Conservation (phyloP, 2,329 filamentous ascomycete genomes). For the Drechslera avenae region DNA sequence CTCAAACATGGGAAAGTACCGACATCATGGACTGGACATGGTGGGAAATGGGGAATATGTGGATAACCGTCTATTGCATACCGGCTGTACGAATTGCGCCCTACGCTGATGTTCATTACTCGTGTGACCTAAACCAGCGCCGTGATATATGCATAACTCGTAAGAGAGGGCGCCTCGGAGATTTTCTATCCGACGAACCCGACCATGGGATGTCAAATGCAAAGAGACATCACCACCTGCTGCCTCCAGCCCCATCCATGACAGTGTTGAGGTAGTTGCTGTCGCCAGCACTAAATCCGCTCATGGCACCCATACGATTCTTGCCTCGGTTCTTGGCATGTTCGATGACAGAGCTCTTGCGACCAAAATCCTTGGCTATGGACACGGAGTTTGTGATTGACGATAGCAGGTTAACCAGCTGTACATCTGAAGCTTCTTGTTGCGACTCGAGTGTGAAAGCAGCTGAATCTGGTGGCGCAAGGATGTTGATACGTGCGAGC, state of each 20-base stretch:
- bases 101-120: no score
- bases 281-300: slow-evolving; percentile 18
- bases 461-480: slow-evolving; percentile 71
- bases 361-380: slow-evolving; percentile 73
- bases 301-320: slow-evolving; percentile 26
- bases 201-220: not conserved
- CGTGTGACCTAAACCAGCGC: no score
- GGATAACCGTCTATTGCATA: no score
- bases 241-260: slow-evolving; percentile 22
- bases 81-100: no score
- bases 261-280: slow-evolving; percentile 31
- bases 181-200: no score
- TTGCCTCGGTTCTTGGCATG: slow-evolving; percentile 45
- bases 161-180: no score
- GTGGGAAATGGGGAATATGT: no score
- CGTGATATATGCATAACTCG: no score
- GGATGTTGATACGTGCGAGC: slow-evolving; percentile 78
- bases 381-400: slow-evolving; percentile 74
- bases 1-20: no score
- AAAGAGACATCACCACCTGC: slow-evolving; percentile 12
- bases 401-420: slow-evolving; percentile 76
- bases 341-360: slow-evolving; percentile 65
- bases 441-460: slow-evolving; percentile 73
- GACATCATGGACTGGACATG: no score
- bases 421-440: slow-evolving; percentile 82